These are phyloP conservation scores for Camellia granthamiana DNA, from an alignment of 148 eudicot genomes.

Conservation along the genomic window DNA sequence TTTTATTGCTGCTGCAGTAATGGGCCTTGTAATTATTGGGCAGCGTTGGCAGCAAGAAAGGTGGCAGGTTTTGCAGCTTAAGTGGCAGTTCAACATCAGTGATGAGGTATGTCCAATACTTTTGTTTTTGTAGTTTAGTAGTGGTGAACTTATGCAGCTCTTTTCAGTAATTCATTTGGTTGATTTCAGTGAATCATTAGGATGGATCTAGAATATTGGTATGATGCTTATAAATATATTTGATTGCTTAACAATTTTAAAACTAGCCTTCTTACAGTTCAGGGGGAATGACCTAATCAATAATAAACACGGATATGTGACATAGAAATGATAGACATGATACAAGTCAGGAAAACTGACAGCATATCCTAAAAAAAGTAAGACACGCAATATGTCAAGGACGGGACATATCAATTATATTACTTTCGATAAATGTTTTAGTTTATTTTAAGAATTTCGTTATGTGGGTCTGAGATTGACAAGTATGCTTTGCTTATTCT, in stretches of 20 bases:
- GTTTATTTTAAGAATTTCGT: background rate
- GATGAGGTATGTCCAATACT: conserved; percentile 49
- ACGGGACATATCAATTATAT: background rate
- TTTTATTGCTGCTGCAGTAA: conserved; percentile 82
- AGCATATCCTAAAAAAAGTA: background rate
- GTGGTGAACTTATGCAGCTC: background rate
- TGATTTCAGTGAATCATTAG: background rate
- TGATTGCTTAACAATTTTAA: background rate
- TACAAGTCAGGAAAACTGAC: background rate
- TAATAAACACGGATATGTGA: no score
- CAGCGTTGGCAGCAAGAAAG: conserved; percentile 75
- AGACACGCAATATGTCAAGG: background rate
- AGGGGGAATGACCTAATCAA: background rate
- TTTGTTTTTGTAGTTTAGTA: no score
- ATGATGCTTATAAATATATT: background rate
- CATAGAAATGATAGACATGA: background rate
- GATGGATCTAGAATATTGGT: background rate
- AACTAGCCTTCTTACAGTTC: background rate
- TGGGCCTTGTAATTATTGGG: conserved; percentile 88
- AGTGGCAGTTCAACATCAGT: conserved; percentile 52
- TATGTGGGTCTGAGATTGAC: background rate
- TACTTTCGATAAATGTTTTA: background rate
- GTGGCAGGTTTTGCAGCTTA: conserved; percentile 65
- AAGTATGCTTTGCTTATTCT: background rate
- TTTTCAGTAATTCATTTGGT: background rate